phyloP scores from a whole-genome alignment of 2,329 filamentous ascomycete genomes.

The Xylaria sp. region DNA sequence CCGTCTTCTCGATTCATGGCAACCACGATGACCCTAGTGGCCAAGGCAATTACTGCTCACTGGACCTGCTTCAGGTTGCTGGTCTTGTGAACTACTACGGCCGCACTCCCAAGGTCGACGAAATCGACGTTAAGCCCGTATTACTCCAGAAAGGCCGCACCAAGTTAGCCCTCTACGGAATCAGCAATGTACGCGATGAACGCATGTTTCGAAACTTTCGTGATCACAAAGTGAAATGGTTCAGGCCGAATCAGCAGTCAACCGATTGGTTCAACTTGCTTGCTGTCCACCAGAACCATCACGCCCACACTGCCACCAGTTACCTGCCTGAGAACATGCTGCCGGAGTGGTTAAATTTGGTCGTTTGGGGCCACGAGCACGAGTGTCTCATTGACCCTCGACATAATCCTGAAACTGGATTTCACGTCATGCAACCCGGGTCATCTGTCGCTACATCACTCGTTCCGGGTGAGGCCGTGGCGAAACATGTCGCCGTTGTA shows the following conservation, averaged over 20 bases:
- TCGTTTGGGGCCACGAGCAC: conserved; percentile 98
- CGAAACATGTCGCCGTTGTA: conserved; percentile 90
- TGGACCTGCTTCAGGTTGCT: conserved; percentile 90
- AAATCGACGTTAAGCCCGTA: conserved; percentile 91
- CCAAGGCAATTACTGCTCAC: conserved; percentile 88
- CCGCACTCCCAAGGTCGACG: conserved; percentile 89
- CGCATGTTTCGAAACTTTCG: conserved; percentile 92
- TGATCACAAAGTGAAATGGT: conserved; percentile 94
- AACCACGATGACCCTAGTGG: conserved; percentile 99
- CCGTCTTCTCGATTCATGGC: conserved; percentile 97
- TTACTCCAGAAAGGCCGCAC: conserved; percentile 93
- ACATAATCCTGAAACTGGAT: conserved; percentile 86
- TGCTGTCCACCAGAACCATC: conserved; percentile 95
- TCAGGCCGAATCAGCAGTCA: conserved; percentile 81
- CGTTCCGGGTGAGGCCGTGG: conserved; percentile 86
- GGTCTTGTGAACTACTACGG: conserved; percentile 97
- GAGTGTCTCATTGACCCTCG: conserved; percentile 90
- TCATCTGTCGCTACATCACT: conserved; percentile 96
- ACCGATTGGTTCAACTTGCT: conserved; percentile 96
- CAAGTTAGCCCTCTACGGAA: conserved; percentile 90
- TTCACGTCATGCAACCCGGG: conserved; percentile 96
- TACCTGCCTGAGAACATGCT: conserved; percentile 94
- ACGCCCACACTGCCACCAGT: conserved; percentile 90
- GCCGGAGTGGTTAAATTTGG: conserved; percentile 88
- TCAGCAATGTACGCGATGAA: conserved; percentile 97